Evolutionary conservation across 2,329 filamentous ascomycete genomes (phyloP).

Genomic region (Talaromyces sp.): DNA sequence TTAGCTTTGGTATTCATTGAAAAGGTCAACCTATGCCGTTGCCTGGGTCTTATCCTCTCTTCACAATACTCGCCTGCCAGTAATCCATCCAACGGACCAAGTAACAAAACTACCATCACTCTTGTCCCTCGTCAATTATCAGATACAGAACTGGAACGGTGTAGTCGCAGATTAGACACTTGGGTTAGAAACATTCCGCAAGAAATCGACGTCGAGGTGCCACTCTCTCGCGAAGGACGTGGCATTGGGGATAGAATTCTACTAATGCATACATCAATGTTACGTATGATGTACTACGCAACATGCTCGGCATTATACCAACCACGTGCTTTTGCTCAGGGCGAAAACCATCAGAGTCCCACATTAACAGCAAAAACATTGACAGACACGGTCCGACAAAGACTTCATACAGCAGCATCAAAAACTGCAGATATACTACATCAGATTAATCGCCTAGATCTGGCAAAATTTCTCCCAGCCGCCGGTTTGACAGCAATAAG

Average conservation of each 20-base stretch:
- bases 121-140: conserved; percentile 77
- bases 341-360: neutral
- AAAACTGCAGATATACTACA: conserved; percentile 77
- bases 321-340: conserved; percentile 69
- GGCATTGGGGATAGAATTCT: conserved; percentile 48
- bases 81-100: conserved; percentile 61
- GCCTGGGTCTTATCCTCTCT: conserved; percentile 78
- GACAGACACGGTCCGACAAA: conserved; percentile 69
- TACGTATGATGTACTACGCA: conserved; percentile 88
- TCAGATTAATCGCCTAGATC: conserved; percentile 64
- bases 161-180: conserved; percentile 69
- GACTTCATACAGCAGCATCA: conserved; percentile 75
- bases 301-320: conserved; percentile 84
- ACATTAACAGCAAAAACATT: conserved; percentile 44
- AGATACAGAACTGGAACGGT: conserved; percentile 69
- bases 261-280: conserved; percentile 68
- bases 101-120: conserved; percentile 72
- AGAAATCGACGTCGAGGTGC: conserved; percentile 63
- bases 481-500: conserved; percentile 82
- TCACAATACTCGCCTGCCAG: conserved; percentile 85
- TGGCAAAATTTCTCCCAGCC: conserved; percentile 75
- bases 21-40: conserved; percentile 80
- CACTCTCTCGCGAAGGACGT: conserved; percentile 59
- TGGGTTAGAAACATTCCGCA: conserved; percentile 70
- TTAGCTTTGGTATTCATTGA: conserved; percentile 81